These are phyloP conservation scores for Globisporangium cystogenes DNA, from an alignment of 352 stramenopile species.

Conservation along the genomic window DNA sequence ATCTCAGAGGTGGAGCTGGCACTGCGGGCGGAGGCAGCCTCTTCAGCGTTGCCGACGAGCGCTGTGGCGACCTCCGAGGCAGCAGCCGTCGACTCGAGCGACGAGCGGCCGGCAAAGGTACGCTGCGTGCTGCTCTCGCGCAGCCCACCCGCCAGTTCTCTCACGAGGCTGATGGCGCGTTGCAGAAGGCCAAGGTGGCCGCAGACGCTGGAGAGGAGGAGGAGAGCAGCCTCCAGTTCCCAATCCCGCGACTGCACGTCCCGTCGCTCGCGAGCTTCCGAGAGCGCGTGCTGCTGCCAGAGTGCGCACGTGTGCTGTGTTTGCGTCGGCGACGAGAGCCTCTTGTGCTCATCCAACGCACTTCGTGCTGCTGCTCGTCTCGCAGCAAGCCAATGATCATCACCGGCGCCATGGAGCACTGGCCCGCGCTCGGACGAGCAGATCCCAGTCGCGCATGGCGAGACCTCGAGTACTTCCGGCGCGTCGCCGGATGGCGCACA, in stretches of 20 bases:
- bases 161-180: background rate
- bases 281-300: conserved; percentile 39
- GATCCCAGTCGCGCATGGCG: conserved; percentile 43
- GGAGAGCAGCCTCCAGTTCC: conserved; percentile 22
- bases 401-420: conserved; percentile 73
- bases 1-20: conserved; percentile 32
- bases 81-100: background rate
- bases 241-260: conserved; percentile 32
- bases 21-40: conserved; percentile 5
- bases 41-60: background rate
- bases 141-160: background rate
- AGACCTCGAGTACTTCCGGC: conserved; percentile 61
- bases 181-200: conserved; percentile 1
- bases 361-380: background rate
- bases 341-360: background rate
- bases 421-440: conserved; percentile 55
- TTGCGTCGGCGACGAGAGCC: background rate
- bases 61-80: no score
- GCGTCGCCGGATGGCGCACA: conserved; percentile 62
- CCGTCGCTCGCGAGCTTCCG: conserved; percentile 63
- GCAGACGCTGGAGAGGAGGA: background rate
- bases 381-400: conserved; percentile 65
- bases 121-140: background rate
- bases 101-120: conserved; percentile 11
- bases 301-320: conserved; percentile 19